Evolutionary conservation across 768 basidiomycete species (phyloP), one percentile per base, ranked within the genome.

Genomic region (Termitomyces sp.): DNA sequence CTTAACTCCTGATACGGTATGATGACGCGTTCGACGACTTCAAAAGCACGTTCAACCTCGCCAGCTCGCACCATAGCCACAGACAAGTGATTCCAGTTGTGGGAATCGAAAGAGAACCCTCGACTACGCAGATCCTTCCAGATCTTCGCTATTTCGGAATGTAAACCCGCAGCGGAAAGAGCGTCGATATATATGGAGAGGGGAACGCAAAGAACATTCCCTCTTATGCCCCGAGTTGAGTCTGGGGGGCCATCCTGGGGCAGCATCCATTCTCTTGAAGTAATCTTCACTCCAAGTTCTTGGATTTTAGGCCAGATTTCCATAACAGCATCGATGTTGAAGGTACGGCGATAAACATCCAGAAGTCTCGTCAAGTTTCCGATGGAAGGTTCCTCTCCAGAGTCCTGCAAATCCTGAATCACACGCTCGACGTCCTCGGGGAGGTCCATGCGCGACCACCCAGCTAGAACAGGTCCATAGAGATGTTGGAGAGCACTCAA

Each of bases 81-180:
- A 28, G 79, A 81, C 30, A 97, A 79, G 66, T 91, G 86, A 67
- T 96, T 97, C 91, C 93, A 98, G 70, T 97, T 98, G 66, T 89
- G 86, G 13, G 89, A 81, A 69, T 95, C 92, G 69, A 94, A 93
- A 13, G 78, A 78, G 64, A 95, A 89, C 2, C 91, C 91, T 10
- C 77, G 71, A 12, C 71, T 63, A 60, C 82, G 81, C 52, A 91
- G 79, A 33, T 75, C 69, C n/a, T 76, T 74, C 95, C 96, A 98
- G 0, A 81, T 76, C 3, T 69, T 67, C 16, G 86, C 80, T 48
- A 95, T 79, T 59, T 86, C 81, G 8, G 68, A 62, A 64, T 94
- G 88, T 40, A 75, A 68, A 2, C 87, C 88, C 0, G 80, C 81
- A 3, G 75, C 71, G 2, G 92, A 90, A 53, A 95, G 74, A 5